Base-by-base conservation (phyloP, 176 grass and related monocot species). In the Ensete glaucum region DNA sequence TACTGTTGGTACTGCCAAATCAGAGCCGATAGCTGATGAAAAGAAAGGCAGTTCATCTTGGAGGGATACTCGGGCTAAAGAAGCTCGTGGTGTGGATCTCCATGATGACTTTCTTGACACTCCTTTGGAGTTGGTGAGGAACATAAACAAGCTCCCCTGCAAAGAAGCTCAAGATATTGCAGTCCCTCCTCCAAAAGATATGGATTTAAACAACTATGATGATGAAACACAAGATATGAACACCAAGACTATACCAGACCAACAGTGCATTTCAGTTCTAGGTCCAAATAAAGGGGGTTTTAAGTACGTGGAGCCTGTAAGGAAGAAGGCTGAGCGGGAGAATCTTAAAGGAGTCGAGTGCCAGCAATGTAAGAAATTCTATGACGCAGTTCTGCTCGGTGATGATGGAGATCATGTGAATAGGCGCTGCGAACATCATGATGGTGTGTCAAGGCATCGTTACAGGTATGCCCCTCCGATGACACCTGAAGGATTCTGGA, bases 401-500 rank as follows among this genome's bases (percentile, higher is more conserved):
- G 34, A 43, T 6, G 34, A 43, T 43, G 34, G 34, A 2, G 65
- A 72, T 2, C 72, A 80, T 76, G 82, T 73, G 75, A 76, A 75
- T 63, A 43, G 34, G 34, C 34, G 34, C 34, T 43, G 34, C 34
- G 34, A 99, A 69, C 95, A 99, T 81, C 95, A 99, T n/a, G 88
- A 99, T 82, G 95, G 88, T 2, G 88, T 99, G 15, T 99, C 95
- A 17, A 99, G 95, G 57, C 95, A 99, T 77, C 77, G 95, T 24
- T 99, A 99, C 81, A 90, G 84, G 78, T 89, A 89, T 17, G 95
- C 86, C 0, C 95, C 90, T 51, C 95, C 95, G 76, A 65, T 89
- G 90, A 99, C 90, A 1, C 95, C 95, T 0, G 95, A 99, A 87
- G 95, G 95, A 52, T 94, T 99, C 87, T 99, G 95, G 88, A 89